Base-by-base conservation (phyloP, 208 protist species). In the Leishmania tarentolae region DNA sequence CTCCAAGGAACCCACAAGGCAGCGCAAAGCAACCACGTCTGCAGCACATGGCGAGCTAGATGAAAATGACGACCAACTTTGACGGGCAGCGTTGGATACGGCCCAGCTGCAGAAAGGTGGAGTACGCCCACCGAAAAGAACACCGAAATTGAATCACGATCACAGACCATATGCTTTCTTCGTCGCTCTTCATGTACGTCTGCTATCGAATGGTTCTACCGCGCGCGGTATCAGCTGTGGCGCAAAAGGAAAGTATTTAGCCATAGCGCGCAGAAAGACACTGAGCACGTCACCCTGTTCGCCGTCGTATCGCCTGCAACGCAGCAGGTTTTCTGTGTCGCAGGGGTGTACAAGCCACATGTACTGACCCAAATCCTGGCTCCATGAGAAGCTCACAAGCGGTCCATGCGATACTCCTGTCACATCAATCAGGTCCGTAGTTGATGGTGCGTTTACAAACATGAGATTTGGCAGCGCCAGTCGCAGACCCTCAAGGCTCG, bases 321-420 rank as follows among this genome's bases (percentile, higher is more conserved):
- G 47, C 7, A 93, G 40, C n/a, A 95, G 37, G 24, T 84, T 86
- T 44, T 77, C 85, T 28, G 85, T 86, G 70, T 95, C 92, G 70
- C 92, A 95, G 68, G 84, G 86, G 73, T 94, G 91, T 17, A 94
- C 65, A 5, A 85, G 72, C 88, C 89, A 94, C 75, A 91, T 75
- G 40, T 87, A 40, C 81, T 83, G 81, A 47, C 84, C 57, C 8
- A 90, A 37, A 24, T 94, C 91, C 19, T 94, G 87, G 74, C 69
- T 85, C 76, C 89, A 94, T 11, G 57, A 66, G 40, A 66, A 84
- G 76, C 86, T 89, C 40, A 76, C 86, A 2, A 89, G 66, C n/a
- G 86, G 86, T 37, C 47, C 11, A 21, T 9, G 44, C 13, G 61
- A 57, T 57, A 52, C 61, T 9, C 44, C 42, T 50, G 21, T 56